A percentile compares a stretch with the other conserved stretches of the same genome.
phyloP scores from a whole-genome alignment of 2,329 filamentous ascomycete genomes.

The Cladobotryum protrusum region DNA sequence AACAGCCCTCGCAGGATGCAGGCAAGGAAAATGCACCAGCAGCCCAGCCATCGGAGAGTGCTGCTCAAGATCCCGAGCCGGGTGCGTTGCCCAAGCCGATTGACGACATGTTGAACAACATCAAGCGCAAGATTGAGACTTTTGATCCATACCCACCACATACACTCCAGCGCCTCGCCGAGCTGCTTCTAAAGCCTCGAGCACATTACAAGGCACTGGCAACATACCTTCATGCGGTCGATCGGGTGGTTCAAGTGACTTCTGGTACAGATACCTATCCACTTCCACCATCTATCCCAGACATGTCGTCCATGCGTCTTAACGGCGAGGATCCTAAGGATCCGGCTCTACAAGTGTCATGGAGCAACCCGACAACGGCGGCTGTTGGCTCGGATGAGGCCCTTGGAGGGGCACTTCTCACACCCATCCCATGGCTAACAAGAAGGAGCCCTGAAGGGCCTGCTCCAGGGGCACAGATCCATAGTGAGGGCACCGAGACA shows the following conservation, averaged over 20 bases:
- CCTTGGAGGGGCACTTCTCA: slow-evolving; percentile 82
- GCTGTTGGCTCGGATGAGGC: slow-evolving; percentile 77
- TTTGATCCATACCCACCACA: slow-evolving; percentile 78
- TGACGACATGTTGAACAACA: slow-evolving; percentile 53
- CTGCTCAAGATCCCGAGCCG: slow-evolving; percentile 22
- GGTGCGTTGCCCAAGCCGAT: slow-evolving; percentile 58
- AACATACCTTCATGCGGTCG: slow-evolving; percentile 82
- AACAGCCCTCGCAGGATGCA: slow-evolving; percentile 46
- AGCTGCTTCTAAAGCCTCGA: slow-evolving; percentile 72
- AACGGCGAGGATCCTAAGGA: slow-evolving; percentile 55
- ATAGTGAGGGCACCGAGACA: slow-evolving; percentile 71
- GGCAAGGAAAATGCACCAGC: slow-evolving; percentile 63
- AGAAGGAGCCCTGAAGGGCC: slow-evolving; percentile 28
- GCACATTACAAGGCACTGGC: slow-evolving; percentile 76
- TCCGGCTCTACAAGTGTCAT: slow-evolving; percentile 35
- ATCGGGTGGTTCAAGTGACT: slow-evolving; percentile 85
- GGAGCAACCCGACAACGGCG: slow-evolving; percentile 41
- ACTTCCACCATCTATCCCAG: slow-evolving; percentile 60
- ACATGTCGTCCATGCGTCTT: slow-evolving; percentile 48
- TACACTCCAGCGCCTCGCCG: slow-evolving; percentile 85
- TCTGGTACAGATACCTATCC: slow-evolving; percentile 77
- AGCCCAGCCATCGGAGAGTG: slow-evolving; percentile 22
- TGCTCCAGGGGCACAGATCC: slow-evolving; percentile 37
- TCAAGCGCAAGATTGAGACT: slow-evolving; percentile 55
- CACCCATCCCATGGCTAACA: slow-evolving; percentile 85